These are phyloP conservation scores for Microbotryomycetes sp. DNA, from an alignment of 1,284 basidiomycete species.

Conservation along the genomic window DNA sequence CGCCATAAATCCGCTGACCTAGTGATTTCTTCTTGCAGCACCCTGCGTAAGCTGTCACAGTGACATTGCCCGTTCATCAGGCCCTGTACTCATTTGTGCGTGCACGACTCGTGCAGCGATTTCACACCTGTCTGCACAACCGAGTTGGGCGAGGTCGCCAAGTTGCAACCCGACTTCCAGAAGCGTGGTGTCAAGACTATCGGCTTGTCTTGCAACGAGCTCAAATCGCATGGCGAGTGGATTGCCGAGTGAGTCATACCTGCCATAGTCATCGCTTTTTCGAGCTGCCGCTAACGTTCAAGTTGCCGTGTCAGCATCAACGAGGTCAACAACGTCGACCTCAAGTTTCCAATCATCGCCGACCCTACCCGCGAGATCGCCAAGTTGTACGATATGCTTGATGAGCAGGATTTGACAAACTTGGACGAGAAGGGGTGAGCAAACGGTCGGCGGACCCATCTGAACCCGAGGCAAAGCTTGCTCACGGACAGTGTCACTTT, in stretches of 20 bases:
- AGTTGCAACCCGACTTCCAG: slow-evolving; percentile 74
- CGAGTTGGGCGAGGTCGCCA: slow-evolving; percentile 91
- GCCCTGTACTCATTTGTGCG: not conserved
- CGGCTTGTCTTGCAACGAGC: slow-evolving; percentile 86
- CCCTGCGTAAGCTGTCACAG: not conserved
- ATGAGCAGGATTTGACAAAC: slow-evolving; percentile 90
- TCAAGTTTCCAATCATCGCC: slow-evolving; percentile 93
- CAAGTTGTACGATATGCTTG: slow-evolving; percentile 85
- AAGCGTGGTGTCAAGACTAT: slow-evolving; percentile 88
- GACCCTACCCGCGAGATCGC: slow-evolving; percentile 75
- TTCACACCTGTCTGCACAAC: slow-evolving; percentile 63
- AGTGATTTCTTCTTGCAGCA: slow-evolving; percentile 3
- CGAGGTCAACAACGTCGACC: slow-evolving; percentile 59
- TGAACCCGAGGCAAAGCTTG: not conserved
- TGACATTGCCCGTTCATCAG: slow-evolving; percentile 6
- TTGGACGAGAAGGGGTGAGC: slow-evolving; percentile 83
- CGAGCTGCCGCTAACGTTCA: no score
- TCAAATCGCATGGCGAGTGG: slow-evolving; percentile 79
- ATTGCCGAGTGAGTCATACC: slow-evolving; percentile 56
- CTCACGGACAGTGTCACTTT: not conserved
- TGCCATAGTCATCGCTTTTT: slow-evolving; percentile 46
- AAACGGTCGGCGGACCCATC: slow-evolving; percentile 53
- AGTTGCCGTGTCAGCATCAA: slow-evolving; percentile 49
- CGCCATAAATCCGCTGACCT: slow-evolving; percentile 10
- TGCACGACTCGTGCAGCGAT: slow-evolving; percentile 54